phyloP scores from a whole-genome alignment of 2,329 filamentous ascomycete species.

The Pseudocercospora eumusae region DNA sequence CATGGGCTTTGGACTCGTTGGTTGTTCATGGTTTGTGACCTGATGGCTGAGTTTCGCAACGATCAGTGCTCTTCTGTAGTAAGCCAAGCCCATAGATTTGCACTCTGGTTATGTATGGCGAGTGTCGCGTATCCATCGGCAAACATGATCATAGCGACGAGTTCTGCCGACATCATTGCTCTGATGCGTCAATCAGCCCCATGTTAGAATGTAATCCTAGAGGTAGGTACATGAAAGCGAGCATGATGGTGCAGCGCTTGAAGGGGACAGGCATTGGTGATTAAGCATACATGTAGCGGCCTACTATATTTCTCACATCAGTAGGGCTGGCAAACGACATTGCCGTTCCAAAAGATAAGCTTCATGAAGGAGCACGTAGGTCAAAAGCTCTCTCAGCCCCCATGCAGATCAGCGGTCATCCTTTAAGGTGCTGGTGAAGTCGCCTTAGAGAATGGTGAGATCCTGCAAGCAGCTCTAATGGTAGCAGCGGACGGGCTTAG shows the following conservation, averaged over 20 bases:
- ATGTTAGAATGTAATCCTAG: too few relatives aligned
- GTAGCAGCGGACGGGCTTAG: slow-evolving; percentile 45
- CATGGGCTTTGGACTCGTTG: neutral
- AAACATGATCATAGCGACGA: too few relatives aligned
- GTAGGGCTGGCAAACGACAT: neutral
- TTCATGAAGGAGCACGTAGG: neutral
- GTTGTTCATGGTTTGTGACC: neutral
- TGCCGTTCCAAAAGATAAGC: neutral
- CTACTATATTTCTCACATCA: neutral
- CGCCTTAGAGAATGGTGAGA: slow-evolving; percentile 40
- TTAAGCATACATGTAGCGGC: neutral
- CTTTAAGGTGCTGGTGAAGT: slow-evolving; percentile 35
- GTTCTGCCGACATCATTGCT: too few relatives aligned
- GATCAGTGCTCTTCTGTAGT: neutral
- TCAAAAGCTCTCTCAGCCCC: neutral
- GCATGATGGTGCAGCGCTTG: neutral
- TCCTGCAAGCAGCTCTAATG: slow-evolving; percentile 38
- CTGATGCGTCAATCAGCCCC: too few relatives aligned
- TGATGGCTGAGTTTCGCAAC: neutral
- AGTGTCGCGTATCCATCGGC: too few relatives aligned
- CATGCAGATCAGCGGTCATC: neutral
- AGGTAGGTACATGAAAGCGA: too few relatives aligned
- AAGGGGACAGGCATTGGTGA: slow-evolving; percentile 1
- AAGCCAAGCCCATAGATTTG: too few relatives aligned
- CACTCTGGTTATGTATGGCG: too few relatives aligned